phyloP scores from a whole-genome alignment of 2,329 filamentous ascomycete genomes.

The Diaporthe aspalathi region DNA sequence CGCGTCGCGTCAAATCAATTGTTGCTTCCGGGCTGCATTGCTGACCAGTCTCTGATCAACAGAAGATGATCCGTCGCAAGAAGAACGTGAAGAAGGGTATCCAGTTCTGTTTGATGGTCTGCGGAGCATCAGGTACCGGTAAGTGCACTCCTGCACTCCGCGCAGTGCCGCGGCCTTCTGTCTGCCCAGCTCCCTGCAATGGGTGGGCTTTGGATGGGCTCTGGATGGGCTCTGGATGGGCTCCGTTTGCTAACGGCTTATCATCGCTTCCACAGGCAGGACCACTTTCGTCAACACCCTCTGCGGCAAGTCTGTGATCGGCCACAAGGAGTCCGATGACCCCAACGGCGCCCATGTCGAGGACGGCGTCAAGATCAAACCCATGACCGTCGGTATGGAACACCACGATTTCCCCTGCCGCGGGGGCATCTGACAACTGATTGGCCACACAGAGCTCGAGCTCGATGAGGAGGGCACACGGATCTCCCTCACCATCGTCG shows the following conservation, averaged over 20 bases:
- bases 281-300: conserved; percentile 99
- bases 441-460: conserved; percentile 76
- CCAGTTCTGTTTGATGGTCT: conserved; percentile 99
- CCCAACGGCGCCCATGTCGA: conserved; percentile 88
- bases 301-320: conserved; percentile 91
- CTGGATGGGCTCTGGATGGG: too few species aligned
- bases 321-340: conserved; percentile 94
- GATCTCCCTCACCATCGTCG: conserved; percentile 97
- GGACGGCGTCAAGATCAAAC: conserved; percentile 98
- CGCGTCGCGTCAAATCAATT: conserved; percentile 35
- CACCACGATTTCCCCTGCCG: not conserved
- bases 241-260: conserved; percentile 39
- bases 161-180: conserved; percentile 28
- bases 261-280: conserved; percentile 71
- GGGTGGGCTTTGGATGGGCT: too few species aligned
- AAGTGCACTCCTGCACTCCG: conserved; percentile 55
- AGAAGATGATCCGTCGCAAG: conserved; percentile 99
- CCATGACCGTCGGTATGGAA: conserved; percentile 90
- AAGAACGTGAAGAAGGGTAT: conserved; percentile 99
- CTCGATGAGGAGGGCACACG: conserved; percentile 98
- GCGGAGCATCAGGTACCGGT: conserved; percentile 98
- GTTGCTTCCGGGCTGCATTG: conserved; percentile 39
- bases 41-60: conserved; percentile 46
- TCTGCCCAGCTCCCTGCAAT: conserved; percentile 9
- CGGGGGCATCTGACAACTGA: conserved; percentile 43